Evolutionary conservation across 306 rosid genomes (phyloP).

Genomic region (Fagus sylvatica): DNA sequence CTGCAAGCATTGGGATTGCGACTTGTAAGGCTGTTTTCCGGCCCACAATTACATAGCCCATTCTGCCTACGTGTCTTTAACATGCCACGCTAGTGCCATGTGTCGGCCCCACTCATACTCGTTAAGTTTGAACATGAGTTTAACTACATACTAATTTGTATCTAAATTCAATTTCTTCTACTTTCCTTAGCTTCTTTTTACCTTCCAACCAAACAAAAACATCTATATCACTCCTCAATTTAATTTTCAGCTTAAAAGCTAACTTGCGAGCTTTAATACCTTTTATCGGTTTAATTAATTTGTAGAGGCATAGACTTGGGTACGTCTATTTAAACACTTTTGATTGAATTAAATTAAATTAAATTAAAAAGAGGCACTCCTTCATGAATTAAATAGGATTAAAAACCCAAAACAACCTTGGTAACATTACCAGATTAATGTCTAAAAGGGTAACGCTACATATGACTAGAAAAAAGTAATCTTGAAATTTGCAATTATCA

Average conservation of each 20-base stretch:
- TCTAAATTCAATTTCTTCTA: too few relatives aligned
- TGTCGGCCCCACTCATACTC: slow-evolving; percentile 36
- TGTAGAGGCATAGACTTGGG: neutral
- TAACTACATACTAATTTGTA: too few relatives aligned
- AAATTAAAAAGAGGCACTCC: neutral
- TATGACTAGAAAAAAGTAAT: neutral
- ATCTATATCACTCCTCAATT: neutral
- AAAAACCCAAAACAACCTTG: neutral
- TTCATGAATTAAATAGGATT: neutral
- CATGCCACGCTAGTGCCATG: slow-evolving; percentile 31
- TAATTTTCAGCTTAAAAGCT: neutral
- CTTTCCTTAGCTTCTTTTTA: too few relatives aligned
- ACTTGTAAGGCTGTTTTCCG: slow-evolving; percentile 34
- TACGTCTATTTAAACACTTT: too few relatives aligned
- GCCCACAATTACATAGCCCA: slow-evolving; percentile 66
- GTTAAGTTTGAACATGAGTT: too few relatives aligned
- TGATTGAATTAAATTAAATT: too few relatives aligned
- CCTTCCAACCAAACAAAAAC: too few relatives aligned
- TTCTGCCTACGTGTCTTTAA: slow-evolving; percentile 47
- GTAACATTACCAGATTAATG: neutral
- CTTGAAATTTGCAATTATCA: neutral
- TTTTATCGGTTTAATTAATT: neutral
- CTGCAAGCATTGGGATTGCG: slow-evolving; percentile 31
- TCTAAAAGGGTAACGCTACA: neutral
- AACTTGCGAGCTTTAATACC: neutral